These are phyloP conservation scores for Poa annua DNA, from an alignment of 176 grass and related monocot species.

Conservation along the genomic window DNA sequence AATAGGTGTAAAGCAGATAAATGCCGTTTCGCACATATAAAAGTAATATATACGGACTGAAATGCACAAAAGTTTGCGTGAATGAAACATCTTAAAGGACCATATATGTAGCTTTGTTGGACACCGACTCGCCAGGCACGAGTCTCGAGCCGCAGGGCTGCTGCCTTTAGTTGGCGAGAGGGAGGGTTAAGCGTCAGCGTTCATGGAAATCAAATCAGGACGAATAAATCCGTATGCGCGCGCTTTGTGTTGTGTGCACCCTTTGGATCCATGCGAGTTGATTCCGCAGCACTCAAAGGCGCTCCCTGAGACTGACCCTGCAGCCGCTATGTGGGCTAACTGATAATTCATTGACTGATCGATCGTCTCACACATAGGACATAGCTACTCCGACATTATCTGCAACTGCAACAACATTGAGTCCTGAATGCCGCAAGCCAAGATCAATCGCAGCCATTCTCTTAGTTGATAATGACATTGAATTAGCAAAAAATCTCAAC, in stretches of 20 bases:
- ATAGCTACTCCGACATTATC: too few relatives aligned
- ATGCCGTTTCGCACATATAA: too few relatives aligned
- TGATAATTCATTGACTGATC: too few relatives aligned
- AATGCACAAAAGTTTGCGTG: too few relatives aligned
- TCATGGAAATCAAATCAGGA: background rate
- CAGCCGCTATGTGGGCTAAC: constrained; percentile 23
- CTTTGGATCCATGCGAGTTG: constrained; percentile 41
- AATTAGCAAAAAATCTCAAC: too few relatives aligned
- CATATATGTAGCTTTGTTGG: background rate
- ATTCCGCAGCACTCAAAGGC: constrained; percentile 59
- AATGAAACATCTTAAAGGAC: background rate
- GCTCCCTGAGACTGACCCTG: constrained; percentile 42
- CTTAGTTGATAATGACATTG: too few relatives aligned
- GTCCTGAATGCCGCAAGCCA: too few relatives aligned
- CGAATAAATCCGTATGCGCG: background rate
- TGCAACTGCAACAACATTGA: too few relatives aligned
- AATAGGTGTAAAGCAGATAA: too few relatives aligned
- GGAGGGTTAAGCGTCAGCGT: constrained; percentile 25
- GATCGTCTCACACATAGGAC: too few relatives aligned
- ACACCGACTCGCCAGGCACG: background rate
- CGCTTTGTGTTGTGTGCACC: background rate
- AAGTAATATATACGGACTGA: too few relatives aligned
- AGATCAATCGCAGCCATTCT: too few relatives aligned
- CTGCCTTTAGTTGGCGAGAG: constrained; percentile 26
- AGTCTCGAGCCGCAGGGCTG: background rate